Evolutionary conservation across 1,139 yeast species (phyloP).

Genomic region (Suhomyces terraborum): DNA sequence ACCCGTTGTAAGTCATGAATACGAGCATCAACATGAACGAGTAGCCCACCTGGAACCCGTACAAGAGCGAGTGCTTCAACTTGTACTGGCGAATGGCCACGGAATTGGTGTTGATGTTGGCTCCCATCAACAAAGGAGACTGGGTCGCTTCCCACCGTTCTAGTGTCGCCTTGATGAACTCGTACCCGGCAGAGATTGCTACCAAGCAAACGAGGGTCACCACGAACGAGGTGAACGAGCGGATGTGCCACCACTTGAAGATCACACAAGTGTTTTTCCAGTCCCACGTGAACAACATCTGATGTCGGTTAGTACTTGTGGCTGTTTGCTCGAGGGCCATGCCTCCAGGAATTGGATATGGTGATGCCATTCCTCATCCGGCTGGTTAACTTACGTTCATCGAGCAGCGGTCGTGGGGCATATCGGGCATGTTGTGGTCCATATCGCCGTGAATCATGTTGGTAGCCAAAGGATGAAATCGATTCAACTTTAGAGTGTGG

Average conservation of each 20-base stretch:
- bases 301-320: conserved; percentile 13
- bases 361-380: too few species aligned
- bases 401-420: conserved; percentile 51
- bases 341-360: not conserved
- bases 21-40: conserved; percentile 78
- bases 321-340: not conserved
- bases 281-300: conserved; percentile 84
- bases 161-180: conserved; percentile 48
- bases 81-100: conserved; percentile 24
- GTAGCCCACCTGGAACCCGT: conserved; percentile 75
- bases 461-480: not conserved
- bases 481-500: too few species aligned
- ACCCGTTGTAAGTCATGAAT: conserved; percentile 83
- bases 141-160: conserved; percentile 33
- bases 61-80: conserved; percentile 45
- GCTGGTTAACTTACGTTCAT: conserved; percentile 59
- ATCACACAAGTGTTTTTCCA: conserved; percentile 72
- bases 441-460: conserved; percentile 28
- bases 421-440: conserved; percentile 30
- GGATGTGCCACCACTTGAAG: conserved; percentile 79
- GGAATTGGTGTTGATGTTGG: conserved; percentile 18
- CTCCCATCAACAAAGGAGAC: conserved; percentile 18
- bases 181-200: conserved; percentile 59
- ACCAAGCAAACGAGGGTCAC: conserved; percentile 54
- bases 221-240: conserved; percentile 51